Percentiles rank a stretch among this genome's conserved stretches.
phyloP scores from a whole-genome alignment of 257 asterid genomes.

The Ballota nigra region DNA sequence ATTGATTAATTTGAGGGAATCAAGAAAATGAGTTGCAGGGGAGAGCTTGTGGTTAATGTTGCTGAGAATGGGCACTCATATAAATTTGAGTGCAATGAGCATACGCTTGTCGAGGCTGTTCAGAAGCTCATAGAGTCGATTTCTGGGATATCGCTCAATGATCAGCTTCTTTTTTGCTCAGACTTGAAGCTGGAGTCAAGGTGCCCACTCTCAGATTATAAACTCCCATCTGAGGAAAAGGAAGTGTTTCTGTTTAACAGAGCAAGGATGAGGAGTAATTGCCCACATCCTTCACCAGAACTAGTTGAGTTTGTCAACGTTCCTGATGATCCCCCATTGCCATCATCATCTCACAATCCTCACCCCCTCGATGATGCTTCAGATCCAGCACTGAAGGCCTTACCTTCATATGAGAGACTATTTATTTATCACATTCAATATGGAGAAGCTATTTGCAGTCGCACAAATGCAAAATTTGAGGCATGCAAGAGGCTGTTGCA shows the following conservation, averaged over 20 bases:
- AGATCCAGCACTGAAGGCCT: constrained; percentile 79
- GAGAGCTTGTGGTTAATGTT: constrained; percentile 69
- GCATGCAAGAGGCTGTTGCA: constrained; percentile 54
- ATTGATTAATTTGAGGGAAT: background rate
- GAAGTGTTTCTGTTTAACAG: constrained; percentile 77
- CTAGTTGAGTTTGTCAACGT: constrained; percentile 42
- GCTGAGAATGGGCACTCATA: constrained; percentile 82
- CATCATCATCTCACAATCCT: constrained; percentile 44
- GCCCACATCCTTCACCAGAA: constrained; percentile 59
- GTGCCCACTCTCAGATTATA: constrained; percentile 56
- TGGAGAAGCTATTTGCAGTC: constrained; percentile 60
- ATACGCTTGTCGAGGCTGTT: constrained; percentile 62
- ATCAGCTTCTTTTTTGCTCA: constrained; percentile 83
- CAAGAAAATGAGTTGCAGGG: constrained; percentile 53
- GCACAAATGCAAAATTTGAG: constrained; percentile 51
- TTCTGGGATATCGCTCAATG: constrained; percentile 50
- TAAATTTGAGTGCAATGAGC: constrained; percentile 59
- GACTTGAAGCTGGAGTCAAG: constrained; percentile 68
- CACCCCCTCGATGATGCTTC: constrained; percentile 79
- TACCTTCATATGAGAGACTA: constrained; percentile 83
- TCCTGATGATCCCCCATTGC: constrained; percentile 59
- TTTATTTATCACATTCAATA: constrained; percentile 69
- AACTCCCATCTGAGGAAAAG: constrained; percentile 69
- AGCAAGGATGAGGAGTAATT: constrained; percentile 71
- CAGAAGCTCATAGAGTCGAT: constrained; percentile 60